Evolutionary conservation across 202 grass and related monocot species (phyloP).

Genomic region (Schoenoplectus tabernaemontani): DNA sequence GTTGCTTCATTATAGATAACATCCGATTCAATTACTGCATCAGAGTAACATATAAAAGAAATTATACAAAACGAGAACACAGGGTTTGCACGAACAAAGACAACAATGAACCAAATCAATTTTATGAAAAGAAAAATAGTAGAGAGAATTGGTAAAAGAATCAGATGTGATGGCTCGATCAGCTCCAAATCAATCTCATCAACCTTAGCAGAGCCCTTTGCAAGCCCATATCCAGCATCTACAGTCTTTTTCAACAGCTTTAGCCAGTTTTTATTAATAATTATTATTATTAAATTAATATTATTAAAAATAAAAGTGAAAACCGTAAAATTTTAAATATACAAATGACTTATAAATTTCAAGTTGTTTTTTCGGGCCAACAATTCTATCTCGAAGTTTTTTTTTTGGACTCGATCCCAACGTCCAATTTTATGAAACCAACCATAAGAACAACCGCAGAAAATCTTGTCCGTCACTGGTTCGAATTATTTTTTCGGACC

Average conservation of each 20-base stretch:
- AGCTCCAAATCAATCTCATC: constrained; percentile 38
- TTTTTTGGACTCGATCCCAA: too few species aligned
- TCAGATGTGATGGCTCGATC: constrained; percentile 24
- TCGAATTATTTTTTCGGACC: too few species aligned
- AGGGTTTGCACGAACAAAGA: neutral
- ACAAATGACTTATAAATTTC: too few species aligned
- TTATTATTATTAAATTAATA: too few species aligned
- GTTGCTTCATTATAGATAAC: constrained; percentile 76
- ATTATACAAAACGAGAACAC: neutral
- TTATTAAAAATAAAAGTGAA: too few species aligned
- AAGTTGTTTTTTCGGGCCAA: too few species aligned
- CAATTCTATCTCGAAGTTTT: too few species aligned
- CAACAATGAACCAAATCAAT: neutral
- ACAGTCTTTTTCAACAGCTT: constrained; percentile 75
- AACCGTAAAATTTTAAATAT: too few species aligned
- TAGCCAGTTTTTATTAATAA: too few species aligned
- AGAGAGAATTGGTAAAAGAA: neutral
- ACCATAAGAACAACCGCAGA: too few species aligned
- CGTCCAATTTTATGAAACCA: too few species aligned
- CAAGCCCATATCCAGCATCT: constrained; percentile 12
- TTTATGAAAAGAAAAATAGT: neutral
- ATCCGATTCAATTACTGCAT: constrained; percentile 70
- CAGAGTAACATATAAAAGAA: neutral
- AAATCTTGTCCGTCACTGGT: too few species aligned
- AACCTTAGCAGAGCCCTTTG: constrained; percentile 32